A percentile compares a stretch with the other conserved stretches of the same genome.
Conservation (phyloP, 1,284 basidiomycete genomes). For the Pseudozyma thailandica region DNA sequence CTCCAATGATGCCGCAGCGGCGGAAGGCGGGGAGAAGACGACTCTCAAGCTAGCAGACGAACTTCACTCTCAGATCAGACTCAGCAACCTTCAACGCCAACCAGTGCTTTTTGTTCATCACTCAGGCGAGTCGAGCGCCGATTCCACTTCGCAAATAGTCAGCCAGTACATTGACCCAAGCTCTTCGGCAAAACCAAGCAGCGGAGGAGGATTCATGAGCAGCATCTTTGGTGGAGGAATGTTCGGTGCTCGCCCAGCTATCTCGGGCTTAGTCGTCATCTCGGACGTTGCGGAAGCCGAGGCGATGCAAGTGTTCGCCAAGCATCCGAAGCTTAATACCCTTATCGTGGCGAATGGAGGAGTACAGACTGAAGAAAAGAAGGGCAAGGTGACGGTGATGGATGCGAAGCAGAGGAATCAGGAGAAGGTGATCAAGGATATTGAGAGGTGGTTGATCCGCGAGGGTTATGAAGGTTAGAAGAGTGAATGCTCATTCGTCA, state of each 20-base stretch:
- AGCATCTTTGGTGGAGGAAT: constrained; percentile 39
- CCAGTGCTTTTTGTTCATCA: constrained; percentile 50
- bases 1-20: background rate
- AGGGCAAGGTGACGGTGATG: constrained; percentile 29
- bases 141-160: constrained; percentile 15
- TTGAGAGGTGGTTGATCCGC: constrained; percentile 45
- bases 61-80: constrained; percentile 36
- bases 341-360: constrained; percentile 37
- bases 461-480: constrained; percentile 44
- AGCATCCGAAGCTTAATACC: constrained; percentile 37
- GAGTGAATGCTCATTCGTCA: no score
- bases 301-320: constrained; percentile 23
- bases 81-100: constrained; percentile 42
- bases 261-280: constrained; percentile 39
- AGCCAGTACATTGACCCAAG: constrained; percentile 35
- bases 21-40: background rate
- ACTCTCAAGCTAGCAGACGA: constrained; percentile 24
- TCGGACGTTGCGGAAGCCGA: constrained; percentile 25
- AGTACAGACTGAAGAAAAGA: background rate
- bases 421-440: constrained; percentile 37
- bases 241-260: constrained; percentile 26
- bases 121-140: background rate
- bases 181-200: background rate
- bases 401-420: constrained; percentile 10
- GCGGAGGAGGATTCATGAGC: constrained; percentile 18